Evolutionary conservation across 768 basidiomycete species (phyloP).

Genomic region (Lactarius pseudohatsudake): DNA sequence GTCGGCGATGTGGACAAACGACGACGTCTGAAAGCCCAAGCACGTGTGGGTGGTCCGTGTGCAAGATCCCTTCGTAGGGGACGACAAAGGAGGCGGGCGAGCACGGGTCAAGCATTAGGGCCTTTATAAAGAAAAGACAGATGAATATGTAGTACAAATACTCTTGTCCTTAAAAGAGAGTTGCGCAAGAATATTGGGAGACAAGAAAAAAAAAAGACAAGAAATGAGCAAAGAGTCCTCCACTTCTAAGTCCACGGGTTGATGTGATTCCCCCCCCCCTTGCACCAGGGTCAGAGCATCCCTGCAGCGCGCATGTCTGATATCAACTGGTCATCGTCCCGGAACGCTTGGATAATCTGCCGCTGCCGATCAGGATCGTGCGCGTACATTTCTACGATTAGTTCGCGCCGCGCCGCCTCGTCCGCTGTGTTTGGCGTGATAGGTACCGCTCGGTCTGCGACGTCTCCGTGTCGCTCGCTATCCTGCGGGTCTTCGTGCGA

Average conservation of each 20-base stretch:
- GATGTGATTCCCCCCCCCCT: background rate
- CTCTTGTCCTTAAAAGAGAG: background rate
- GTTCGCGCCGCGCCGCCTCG: constrained; percentile 36
- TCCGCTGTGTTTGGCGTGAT: constrained; percentile 18
- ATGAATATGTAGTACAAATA: constrained; percentile 15
- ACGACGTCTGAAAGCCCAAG: constrained; percentile 34
- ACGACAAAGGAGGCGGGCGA: no score
- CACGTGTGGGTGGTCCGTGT: background rate
- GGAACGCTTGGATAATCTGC: constrained; percentile 46
- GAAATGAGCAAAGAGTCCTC: background rate
- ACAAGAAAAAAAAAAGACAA: background rate
- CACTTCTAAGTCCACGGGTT: background rate
- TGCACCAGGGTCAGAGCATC: constrained; percentile 44
- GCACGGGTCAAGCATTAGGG: constrained; percentile 3
- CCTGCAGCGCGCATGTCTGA: constrained; percentile 63
- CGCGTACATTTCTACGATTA: constrained; percentile 43
- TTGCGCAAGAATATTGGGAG: background rate
- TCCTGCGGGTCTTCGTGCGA: constrained; percentile 12
- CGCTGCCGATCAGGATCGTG: constrained; percentile 46
- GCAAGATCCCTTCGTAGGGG: background rate
- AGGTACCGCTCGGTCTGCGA: constrained; percentile 13
- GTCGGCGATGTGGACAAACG: constrained; percentile 56
- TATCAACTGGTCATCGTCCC: constrained; percentile 57
- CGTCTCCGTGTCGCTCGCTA: constrained; percentile 10
- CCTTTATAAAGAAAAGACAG: background rate